Percentiles rank a stretch among this genome's conserved stretches.
Evolutionary conservation across 352 stramenopile species (phyloP).

Genomic region (Phytophthora fragariae): DNA sequence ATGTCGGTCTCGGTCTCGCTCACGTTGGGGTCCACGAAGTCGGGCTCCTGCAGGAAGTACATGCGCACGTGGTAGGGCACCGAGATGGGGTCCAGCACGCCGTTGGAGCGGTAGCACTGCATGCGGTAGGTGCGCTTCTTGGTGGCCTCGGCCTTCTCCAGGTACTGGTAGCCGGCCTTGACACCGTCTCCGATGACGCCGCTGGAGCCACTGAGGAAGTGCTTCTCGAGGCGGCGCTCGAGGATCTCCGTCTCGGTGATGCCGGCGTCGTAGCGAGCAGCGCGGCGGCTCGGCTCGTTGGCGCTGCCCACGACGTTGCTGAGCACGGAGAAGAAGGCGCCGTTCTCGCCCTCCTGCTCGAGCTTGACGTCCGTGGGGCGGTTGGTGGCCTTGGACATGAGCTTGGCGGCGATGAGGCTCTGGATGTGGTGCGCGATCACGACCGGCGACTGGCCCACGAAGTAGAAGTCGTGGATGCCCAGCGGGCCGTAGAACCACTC

Average conservation of each 20-base stretch:
- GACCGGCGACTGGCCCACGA: constrained; percentile 63
- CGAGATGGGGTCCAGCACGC: constrained; percentile 72
- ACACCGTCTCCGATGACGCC: constrained; percentile 84
- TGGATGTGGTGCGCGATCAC: constrained; percentile 85
- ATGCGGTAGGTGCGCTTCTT: constrained; percentile 81
- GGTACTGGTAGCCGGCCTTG: constrained; percentile 79
- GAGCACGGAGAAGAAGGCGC: constrained; percentile 83
- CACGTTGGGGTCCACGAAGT: constrained; percentile 68
- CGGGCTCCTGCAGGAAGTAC: constrained; percentile 83
- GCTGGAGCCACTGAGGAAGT: constrained; percentile 74
- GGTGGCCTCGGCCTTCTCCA: constrained; percentile 60
- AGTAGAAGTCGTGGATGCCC: constrained; percentile 88
- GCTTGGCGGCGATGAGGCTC: constrained; percentile 81
- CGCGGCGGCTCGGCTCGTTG: constrained; percentile 54
- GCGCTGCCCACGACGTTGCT: constrained; percentile 83
- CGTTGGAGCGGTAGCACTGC: constrained; percentile 87
- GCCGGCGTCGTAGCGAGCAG: constrained; percentile 55
- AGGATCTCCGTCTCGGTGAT: constrained; percentile 78
- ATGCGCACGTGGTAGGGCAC: constrained; percentile 87
- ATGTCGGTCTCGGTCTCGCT: constrained; percentile 76
- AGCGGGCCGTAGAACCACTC: constrained; percentile 87
- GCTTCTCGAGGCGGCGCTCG: constrained; percentile 81
- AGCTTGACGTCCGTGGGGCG: constrained; percentile 83
- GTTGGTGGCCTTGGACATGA: constrained; percentile 83
- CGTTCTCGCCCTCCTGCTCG: constrained; percentile 72